Conservation (phyloP, 2,329 filamentous ascomycete genomes). For the Endoconidiophora polonica region DNA sequence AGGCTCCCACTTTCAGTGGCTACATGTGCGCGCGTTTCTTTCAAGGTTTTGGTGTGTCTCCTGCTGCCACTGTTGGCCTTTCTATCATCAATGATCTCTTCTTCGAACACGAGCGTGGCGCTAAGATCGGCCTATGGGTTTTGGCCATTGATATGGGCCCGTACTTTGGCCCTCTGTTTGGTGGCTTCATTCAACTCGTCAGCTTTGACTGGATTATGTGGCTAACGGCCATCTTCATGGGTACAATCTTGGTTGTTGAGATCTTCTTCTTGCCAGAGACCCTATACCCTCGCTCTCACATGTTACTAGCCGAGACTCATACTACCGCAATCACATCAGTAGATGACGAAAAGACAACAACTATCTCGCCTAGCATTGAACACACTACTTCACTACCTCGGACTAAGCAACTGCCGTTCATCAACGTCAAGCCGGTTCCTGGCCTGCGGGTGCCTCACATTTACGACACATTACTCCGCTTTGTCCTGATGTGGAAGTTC, state of each 20-base stretch:
- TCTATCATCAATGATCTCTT: conserved; percentile 38
- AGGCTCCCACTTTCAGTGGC: conserved; percentile 24
- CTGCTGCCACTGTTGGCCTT: conserved; percentile 36
- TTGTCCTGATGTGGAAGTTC: conserved; percentile 30
- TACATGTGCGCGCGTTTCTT: conserved; percentile 44
- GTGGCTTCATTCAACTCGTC: conserved; percentile 33
- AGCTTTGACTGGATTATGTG: conserved; percentile 36
- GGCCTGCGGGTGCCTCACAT: conserved; percentile 33
- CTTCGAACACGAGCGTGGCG: conserved; percentile 38
- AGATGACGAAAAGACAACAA: not conserved
- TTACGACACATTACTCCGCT: conserved; percentile 29
- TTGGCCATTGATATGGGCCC: conserved; percentile 36
- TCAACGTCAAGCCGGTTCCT: conserved; percentile 30
- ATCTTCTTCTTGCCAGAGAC: conserved; percentile 37
- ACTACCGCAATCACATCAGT: not conserved
- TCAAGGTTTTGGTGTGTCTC: conserved; percentile 37
- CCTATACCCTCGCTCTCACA: conserved; percentile 34
- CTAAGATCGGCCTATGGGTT: conserved; percentile 39
- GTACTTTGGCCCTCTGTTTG: conserved; percentile 28
- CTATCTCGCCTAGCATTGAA: conserved; percentile 11
- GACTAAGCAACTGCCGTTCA: conserved; percentile 27
- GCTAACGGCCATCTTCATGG: conserved; percentile 37
- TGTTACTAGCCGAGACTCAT: conserved; percentile 21
- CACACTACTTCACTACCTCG: conserved; percentile 17
- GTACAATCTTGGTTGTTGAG: conserved; percentile 28